Percentiles rank a stretch among this genome's conserved stretches.
Evolutionary conservation across 768 basidiomycete species (phyloP).

Genomic region (Phanerochaete sordida): DNA sequence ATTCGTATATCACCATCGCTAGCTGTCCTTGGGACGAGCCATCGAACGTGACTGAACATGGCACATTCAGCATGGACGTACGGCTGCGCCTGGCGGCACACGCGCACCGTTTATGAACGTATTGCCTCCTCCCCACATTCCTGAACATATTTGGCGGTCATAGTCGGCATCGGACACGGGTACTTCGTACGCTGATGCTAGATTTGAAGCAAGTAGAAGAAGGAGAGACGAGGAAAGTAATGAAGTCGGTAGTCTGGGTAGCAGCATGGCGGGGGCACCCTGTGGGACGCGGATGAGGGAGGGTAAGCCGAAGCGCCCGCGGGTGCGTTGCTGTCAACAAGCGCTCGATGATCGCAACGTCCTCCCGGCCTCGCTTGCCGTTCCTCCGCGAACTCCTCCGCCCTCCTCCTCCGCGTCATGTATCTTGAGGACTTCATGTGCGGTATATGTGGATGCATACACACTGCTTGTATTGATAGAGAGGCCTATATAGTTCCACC

Average conservation of each 20-base stretch:
- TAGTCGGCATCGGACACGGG: constrained; percentile 74
- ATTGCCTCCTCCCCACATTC: constrained; percentile 82
- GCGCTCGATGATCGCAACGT: neutral
- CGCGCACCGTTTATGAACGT: constrained; percentile 80
- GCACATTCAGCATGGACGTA: constrained; percentile 17
- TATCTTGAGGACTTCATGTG: too few species aligned
- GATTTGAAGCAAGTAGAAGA: constrained; percentile 15
- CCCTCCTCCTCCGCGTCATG: too few species aligned
- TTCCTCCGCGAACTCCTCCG: too few species aligned
- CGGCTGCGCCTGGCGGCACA: constrained; percentile 7
- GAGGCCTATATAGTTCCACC: too few species aligned
- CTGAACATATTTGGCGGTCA: constrained; percentile 88
- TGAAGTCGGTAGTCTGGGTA: neutral
- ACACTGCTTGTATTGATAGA: too few species aligned
- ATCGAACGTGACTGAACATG: constrained; percentile 68
- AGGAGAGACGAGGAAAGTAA: constrained; percentile 5
- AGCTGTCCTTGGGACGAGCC: constrained; percentile 77
- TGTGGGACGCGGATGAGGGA: neutral
- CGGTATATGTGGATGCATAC: too few species aligned
- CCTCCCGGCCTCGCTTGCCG: too few species aligned
- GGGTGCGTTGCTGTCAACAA: neutral
- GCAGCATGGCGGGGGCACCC: constrained; percentile 5
- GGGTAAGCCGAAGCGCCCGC: neutral
- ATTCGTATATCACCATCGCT: constrained; percentile 95
- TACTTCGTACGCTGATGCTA: constrained; percentile 52